These are phyloP conservation scores for Postia placenta DNA, from an alignment of 768 basidiomycete genomes.

Conservation along the genomic window DNA sequence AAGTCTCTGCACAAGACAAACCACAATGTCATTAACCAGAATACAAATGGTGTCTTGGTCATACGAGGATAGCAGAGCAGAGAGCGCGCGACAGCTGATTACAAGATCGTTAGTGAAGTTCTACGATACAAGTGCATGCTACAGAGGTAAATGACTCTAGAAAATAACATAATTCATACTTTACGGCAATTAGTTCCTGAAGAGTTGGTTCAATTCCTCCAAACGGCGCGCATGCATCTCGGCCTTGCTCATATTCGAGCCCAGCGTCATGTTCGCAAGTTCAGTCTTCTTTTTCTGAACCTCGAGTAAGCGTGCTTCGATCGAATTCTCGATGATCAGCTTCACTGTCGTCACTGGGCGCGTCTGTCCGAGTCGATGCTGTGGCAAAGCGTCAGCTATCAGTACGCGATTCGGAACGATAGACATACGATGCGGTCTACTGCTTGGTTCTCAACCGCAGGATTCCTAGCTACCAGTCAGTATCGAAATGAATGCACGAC, in stretches of 20 bases:
- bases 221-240: conserved; percentile 83
- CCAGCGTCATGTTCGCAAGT: conserved; percentile 90
- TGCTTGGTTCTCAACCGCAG: conserved; percentile 95
- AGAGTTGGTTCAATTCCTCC: conserved; percentile 80
- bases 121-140: background rate
- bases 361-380: conserved; percentile 97
- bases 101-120: background rate
- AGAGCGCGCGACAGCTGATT: background rate
- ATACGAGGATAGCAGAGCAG: background rate
- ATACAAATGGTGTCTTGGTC: background rate
- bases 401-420: conserved; percentile 1
- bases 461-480: conserved; percentile 56
- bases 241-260: conserved; percentile 79
- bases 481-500: conserved; percentile 5
- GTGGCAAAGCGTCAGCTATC: conserved; percentile 1
- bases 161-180: conserved; percentile 11
- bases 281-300: conserved; percentile 95
- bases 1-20: background rate
- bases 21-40: too few relatives aligned
- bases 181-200: conserved; percentile 35
- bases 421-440: conserved; percentile 89
- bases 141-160: background rate
- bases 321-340: conserved; percentile 89
- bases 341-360: conserved; percentile 88
- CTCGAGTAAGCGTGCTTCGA: conserved; percentile 87